Base-by-base conservation (phyloP, 2,329 filamentous ascomycete genomes). In the Helicocarpus griseus region DNA sequence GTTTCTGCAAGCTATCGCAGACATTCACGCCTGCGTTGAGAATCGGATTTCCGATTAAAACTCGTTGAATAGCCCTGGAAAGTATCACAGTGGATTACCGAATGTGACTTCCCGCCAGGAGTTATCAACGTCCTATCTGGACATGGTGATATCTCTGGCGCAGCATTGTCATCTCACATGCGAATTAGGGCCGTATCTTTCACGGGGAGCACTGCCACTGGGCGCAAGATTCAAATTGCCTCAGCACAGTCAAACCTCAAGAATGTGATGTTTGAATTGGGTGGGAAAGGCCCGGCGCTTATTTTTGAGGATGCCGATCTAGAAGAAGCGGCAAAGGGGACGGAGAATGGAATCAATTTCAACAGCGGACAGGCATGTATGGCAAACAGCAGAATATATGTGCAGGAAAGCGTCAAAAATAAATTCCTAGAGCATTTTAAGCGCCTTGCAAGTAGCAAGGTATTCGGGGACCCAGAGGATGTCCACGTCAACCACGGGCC, bases 361-460 rank as follows among this genome's bases (percentile, higher is more conserved):
- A 79, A 80, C 72, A 76, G 79, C 66, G 77, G 77, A 63, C 78
- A 80, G 68, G 78, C 75, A 71, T 80, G 78, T 73, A 89, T 85
- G 65, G 87, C 87, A 56, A 86, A 86, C 59, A 89, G 86, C 56
- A 84, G 88, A 64, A 80, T 94, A 69, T 90, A 89, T 72, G 88
- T 94, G 49, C 87, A 94, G 69, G 88, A 93, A 64, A 76, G 77
- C 56, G 86, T 94, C 71, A 90, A 93, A 75, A 87, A 94, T 75
- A 85, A 89, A 77, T 94, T 94, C 73, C 70, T 95, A 48, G 76
- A 78, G 62, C 78, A 80, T 48, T 94, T 94, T 80, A 89, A 86
- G 81, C 77, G 81, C 73, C 82, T 87, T 50, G 85, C 87, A 33
- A 9, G 9, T 9, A 65, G 75, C 61, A 68, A 80, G 73, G 93